Conservation (phyloP, 1,284 basidiomycete genomes). For the Apiotrichum porosum region DNA sequence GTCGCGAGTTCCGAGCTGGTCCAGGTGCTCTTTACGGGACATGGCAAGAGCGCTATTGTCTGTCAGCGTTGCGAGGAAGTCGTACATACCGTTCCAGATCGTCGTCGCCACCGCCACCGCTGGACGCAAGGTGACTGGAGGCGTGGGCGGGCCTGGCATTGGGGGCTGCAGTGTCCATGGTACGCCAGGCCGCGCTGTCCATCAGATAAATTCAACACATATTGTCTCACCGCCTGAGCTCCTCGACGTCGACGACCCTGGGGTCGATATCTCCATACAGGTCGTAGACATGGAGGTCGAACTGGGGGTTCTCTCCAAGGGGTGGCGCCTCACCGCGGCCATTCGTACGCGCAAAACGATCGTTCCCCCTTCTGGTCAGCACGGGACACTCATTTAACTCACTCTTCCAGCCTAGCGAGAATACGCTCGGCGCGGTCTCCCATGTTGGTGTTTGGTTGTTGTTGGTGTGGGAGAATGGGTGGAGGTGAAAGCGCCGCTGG, state of each 20-base stretch:
- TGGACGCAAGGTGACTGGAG: not conserved
- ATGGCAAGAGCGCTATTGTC: conserved; percentile 24
- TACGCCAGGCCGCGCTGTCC: conserved; percentile 38
- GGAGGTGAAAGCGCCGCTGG: no score
- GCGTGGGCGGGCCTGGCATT: not conserved
- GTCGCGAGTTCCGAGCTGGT: not conserved
- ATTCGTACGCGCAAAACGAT: no score
- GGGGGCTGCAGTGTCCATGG: conserved; percentile 30
- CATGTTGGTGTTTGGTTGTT: no score
- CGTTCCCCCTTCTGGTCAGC: not conserved
- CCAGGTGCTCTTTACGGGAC: conserved; percentile 22
- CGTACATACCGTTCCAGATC: conserved; percentile 31
- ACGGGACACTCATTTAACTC: no score
- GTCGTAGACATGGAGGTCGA: conserved; percentile 30
- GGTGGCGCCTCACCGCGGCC: not conserved
- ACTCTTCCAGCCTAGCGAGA: no score
- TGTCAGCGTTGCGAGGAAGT: not conserved
- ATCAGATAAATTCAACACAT: not conserved
- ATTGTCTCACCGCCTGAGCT: conserved; percentile 35
- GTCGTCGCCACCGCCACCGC: conserved; percentile 17
- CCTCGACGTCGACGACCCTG: conserved; percentile 17
- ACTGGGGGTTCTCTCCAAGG: conserved; percentile 28
- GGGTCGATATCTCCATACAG: conserved; percentile 20
- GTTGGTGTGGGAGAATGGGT: no score
- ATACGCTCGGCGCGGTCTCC: no score